Conservation (phyloP, 257 asterid genomes). For the Solanum tacnaense region DNA sequence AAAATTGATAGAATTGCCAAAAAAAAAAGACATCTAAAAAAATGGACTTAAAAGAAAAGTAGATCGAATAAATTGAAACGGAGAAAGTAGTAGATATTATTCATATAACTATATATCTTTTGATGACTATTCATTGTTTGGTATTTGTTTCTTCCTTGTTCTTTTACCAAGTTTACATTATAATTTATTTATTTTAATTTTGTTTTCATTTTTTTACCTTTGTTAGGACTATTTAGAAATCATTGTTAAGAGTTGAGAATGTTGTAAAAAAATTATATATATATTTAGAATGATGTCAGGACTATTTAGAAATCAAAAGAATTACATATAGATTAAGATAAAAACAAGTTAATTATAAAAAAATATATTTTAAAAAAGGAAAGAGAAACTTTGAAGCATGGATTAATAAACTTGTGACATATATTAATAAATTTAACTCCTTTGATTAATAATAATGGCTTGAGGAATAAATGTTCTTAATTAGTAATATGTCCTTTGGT, state of each 20-base stretch:
- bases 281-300: background rate
- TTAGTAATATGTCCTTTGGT: background rate
- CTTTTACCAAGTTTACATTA: too few relatives aligned
- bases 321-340: background rate
- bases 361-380: fast-evolving
- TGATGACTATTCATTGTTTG: background rate
- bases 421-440: background rate
- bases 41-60: too few relatives aligned
- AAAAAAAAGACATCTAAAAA: too few relatives aligned
- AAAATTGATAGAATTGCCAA: background rate
- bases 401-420: background rate
- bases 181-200: too few relatives aligned
- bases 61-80: too few relatives aligned
- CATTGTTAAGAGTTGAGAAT: too few relatives aligned
- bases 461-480: background rate
- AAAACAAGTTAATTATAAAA: background rate
- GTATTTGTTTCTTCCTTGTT: too few relatives aligned
- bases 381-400: background rate
- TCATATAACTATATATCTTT: background rate
- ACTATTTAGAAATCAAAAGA: background rate
- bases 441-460: background rate
- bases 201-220: too few relatives aligned
- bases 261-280: too few relatives aligned
- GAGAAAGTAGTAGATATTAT: too few relatives aligned
- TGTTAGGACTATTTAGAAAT: background rate